Evolutionary conservation across 164 flowering plant genomes (phyloP), one percentile per base, ranked within the genome.

Genomic region (Magnolia sinica): DNA sequence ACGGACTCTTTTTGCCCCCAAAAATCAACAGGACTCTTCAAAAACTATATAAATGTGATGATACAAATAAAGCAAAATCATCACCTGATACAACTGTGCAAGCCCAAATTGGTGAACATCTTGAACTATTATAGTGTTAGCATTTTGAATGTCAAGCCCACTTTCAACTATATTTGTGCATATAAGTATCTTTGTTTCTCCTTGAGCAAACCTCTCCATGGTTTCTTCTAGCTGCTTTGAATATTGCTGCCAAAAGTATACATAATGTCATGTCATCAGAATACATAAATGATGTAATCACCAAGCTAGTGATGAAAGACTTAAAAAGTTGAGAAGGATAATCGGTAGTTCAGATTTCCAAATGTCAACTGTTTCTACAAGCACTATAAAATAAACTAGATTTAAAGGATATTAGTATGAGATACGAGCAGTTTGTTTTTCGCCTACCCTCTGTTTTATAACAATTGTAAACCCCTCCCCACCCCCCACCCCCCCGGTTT

Each of bases 101-200:
- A 96, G 87, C 61, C 99, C 99, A 89, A 96, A 96, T 71, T 83
- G 94, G 73, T 96, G 98, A 86, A 96, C 94, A 84, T 96, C 99
- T 82, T 96, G 98, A 83, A 96, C 83, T 65, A 96, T 87, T 78
- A 96, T 96, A 37, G 99, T 92, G 81, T 96, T 96, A 59, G 98
- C 99, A 84, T 96, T 94, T 82, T 91, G 99, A 85, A 96, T 96
- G 86, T 96, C 98, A 77, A 96, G 93, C 64, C 99, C 99, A 82
- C 99, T 96, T 84, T 96, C 99, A 61, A 96, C 99, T 67, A 96
- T 93, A 72, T 96, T 96, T 76, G 99, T 96, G 88, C 96, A 87
- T 70, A 96, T 85, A 73, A 96, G 94, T 76, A 96, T 94, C 83
- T 86, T 90, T 64, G 86, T 89, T 59, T 88, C 89, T 50, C 98